Evolutionary conservation across 352 stramenopile genomes (phyloP), one percentile per base, ranked within the genome.

Genomic region (Phytophthora melonis): DNA sequence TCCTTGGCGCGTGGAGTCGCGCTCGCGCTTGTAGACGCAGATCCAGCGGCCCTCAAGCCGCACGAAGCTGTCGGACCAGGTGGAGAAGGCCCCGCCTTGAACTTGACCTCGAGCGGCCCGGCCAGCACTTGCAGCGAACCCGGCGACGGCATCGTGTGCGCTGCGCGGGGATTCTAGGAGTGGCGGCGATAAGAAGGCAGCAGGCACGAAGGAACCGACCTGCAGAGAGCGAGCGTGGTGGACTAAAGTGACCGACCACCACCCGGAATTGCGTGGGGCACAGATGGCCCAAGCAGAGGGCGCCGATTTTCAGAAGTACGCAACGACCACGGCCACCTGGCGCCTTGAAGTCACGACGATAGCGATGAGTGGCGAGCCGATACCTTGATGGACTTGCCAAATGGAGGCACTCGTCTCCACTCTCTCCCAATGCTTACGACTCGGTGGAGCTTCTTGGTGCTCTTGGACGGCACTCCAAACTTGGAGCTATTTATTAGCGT

Each of bases 21-120:
- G 77, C 61, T 92, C 83, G 18, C 81, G 82, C 77, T 91, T 91
- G 77, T 91, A 89, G 58, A 93, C 81, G 68, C 81, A 78, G 47
- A 94, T 70, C 87, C 87, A 94, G 43, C 86, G 81, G 41, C 87
- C 87, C 68, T 93, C 77, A 39, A 93, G 77, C 0, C 83, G 78
- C 52, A 90, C 83, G 65, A 90, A 91, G 53, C 85, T 80, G 61
- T 88, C 82, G 23, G 80, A 82, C 86, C 86, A 93, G 45, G 81
- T 90, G 36, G 83, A 84, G 68, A 92, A 92, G 1, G 85, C 78
- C 53, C 85, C 83, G 75, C 79, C 58, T 91, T 91, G 74, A 90
- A 91, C 68, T 90, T 89, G 67, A 91, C 83, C 63, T 92, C 85
- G 34, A 92, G 77, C 56, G 80, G 82, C 14, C 83, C 85, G 13